Conservation (phyloP, 257 asterid genomes). For the Solanum corneliomulleri region DNA sequence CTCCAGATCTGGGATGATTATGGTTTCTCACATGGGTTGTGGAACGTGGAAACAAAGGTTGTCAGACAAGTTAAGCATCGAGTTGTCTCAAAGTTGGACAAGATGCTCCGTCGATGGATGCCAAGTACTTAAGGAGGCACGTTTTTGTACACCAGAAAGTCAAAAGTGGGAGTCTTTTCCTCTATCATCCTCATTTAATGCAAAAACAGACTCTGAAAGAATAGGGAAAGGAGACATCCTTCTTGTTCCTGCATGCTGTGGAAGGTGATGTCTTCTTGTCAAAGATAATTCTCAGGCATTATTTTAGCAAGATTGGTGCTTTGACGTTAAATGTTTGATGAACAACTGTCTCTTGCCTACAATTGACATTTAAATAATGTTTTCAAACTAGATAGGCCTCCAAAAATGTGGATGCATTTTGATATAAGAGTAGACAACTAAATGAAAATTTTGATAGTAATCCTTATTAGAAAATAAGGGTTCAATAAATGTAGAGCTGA, state of each 20-base stretch:
- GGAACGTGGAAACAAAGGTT: conserved; percentile 77
- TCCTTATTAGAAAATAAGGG: not conserved
- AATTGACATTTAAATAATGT: not conserved
- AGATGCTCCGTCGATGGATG: conserved; percentile 64
- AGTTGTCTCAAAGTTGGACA: conserved; percentile 36
- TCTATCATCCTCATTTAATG: conserved; percentile 40
- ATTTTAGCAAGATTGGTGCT: not conserved
- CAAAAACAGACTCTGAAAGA: conserved; percentile 30
- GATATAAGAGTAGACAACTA: not conserved
- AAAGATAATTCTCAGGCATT: not conserved
- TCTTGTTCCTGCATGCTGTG: conserved; percentile 78
- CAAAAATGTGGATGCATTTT: not conserved
- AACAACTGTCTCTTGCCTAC: not conserved
- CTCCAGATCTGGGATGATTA: conserved; percentile 50
- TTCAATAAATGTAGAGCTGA: not conserved
- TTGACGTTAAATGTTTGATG: not conserved
- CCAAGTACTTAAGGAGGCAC: conserved; percentile 42
- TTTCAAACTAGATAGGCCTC: not conserved
- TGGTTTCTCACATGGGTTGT: conserved; percentile 78
- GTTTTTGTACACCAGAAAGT: conserved; percentile 75
- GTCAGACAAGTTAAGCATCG: conserved; percentile 10
- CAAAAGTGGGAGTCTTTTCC: conserved; percentile 90
- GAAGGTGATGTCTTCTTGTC: conserved; percentile 47
- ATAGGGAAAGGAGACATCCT: conserved; percentile 51
- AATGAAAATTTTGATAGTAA: not conserved